These are phyloP conservation scores for Monosporascus cannonballus DNA, from an alignment of 2,329 filamentous ascomycete species.

Conservation along the genomic window DNA sequence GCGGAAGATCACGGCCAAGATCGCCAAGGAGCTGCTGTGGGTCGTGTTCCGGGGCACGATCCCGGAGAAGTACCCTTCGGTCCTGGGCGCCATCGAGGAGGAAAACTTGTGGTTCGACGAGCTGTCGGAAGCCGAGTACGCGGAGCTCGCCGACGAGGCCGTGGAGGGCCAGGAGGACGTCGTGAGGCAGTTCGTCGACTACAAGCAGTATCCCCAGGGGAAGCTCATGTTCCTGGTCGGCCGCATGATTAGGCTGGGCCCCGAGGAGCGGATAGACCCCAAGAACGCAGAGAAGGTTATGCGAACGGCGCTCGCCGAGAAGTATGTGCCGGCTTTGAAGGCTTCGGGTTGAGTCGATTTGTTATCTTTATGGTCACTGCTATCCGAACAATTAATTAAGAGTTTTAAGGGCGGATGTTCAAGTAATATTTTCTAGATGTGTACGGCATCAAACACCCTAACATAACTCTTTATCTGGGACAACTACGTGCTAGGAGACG, in stretches of 20 bases:
- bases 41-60: constrained; percentile 44
- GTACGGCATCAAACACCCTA: no score
- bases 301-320: constrained; percentile 24
- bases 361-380: no score
- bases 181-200: constrained; percentile 37
- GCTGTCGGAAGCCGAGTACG: constrained; percentile 42
- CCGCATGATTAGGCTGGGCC: constrained; percentile 49
- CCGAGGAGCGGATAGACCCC: constrained; percentile 50
- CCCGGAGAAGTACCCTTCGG: constrained; percentile 27
- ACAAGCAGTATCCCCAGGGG: constrained; percentile 44
- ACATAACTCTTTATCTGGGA: no score
- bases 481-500: no score
- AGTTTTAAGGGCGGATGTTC: no score
- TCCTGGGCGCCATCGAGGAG: constrained; percentile 38
- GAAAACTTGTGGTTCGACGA: constrained; percentile 51
- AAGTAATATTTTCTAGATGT: no score
- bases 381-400: no score
- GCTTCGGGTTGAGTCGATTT: no score
- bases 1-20: constrained; percentile 46
- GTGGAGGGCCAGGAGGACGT: constrained; percentile 41
- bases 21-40: constrained; percentile 53
- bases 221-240: constrained; percentile 57
- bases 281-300: constrained; percentile 43
- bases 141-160: constrained; percentile 36
- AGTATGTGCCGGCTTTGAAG: constrained; percentile 15